Percentiles rank a stretch among this genome's conserved stretches.
These are phyloP conservation scores for Fusarium camptoceras DNA, from an alignment of 2,329 filamentous ascomycete genomes.

Conservation along the genomic window DNA sequence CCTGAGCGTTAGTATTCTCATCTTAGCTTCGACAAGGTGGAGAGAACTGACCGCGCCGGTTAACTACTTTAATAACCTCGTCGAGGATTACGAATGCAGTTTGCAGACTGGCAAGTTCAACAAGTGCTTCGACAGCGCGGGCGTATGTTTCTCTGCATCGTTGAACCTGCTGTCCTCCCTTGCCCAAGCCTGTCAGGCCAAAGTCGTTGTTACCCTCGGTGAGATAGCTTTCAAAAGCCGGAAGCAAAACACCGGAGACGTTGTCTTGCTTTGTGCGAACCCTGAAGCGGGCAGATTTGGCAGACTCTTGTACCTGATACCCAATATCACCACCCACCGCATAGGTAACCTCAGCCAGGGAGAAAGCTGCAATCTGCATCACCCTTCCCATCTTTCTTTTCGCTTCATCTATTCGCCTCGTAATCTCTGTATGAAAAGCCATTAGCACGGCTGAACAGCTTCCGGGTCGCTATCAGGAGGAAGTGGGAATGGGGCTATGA, in stretches of 20 bases:
- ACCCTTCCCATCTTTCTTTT: constrained; percentile 99
- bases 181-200: constrained; percentile 92
- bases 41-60: constrained; percentile 77
- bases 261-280: constrained; percentile 97
- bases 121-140: constrained; percentile 92
- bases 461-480: neutral
- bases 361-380: constrained; percentile 99
- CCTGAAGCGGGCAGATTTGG: constrained; percentile 90
- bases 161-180: constrained; percentile 97
- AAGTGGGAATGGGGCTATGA: constrained; percentile 17
- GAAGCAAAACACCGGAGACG: constrained; percentile 94
- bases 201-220: constrained; percentile 95
- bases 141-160: constrained; percentile 95
- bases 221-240: constrained; percentile 91
- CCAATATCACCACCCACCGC: constrained; percentile 95
- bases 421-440: constrained; percentile 77
- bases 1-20: constrained; percentile 13
- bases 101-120: constrained; percentile 93
- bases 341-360: constrained; percentile 95
- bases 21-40: neutral
- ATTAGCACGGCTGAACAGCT: constrained; percentile 33
- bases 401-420: constrained; percentile 95
- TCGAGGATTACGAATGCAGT: constrained; percentile 98
- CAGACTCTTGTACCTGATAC: constrained; percentile 97
- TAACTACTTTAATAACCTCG: constrained; percentile 99